Base-by-base conservation (phyloP, 805 yeast genomes). In the Saccharomycopsis amapae region DNA sequence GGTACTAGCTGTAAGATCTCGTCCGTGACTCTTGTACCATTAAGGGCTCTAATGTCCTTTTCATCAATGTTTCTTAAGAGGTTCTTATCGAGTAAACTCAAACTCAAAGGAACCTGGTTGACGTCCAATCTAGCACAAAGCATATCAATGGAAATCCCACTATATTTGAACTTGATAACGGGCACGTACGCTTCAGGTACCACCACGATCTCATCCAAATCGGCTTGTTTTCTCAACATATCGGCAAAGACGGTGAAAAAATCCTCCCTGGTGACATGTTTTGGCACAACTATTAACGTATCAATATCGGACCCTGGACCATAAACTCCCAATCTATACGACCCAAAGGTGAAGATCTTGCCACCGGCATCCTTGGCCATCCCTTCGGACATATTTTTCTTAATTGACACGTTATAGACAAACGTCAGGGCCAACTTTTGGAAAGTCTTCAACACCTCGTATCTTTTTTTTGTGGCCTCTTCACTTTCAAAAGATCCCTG, bases 141-240 rank as follows among this genome's bases (percentile, higher is more conserved):
- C 57, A 93, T 69, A 76, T 93, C 98, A 51, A 93, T 87, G 5
- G 94, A 83, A n/a, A 93, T 85, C 0, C 97, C 97, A 52, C 75
- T 75, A 59, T 88, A 87, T 54, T 85, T 85, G 44, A 89, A 75
- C 62, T 87, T 90, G 54, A 93, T 88, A 56, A 93, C 85, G 1
- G 98, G 98, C n/a, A 93, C 97, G 68, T 77, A 93, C 1, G 97
- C 97, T 62, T 89, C 97, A 0, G 96, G 96, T 6, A 93, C 97
- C 2, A 95, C 75, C 13, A 93, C 82, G 15, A 90, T 82, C 62
- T 93, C 97, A 53, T 88, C 94, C 49, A 93, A 60, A 59, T 90
- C 98, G 1, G 83, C 76, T 53, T 96, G 72, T 51, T 72, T 67
- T 54, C 85, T 72, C 47, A 93, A 62, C 12, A 93, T 62, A 37